phyloP scores from a whole-genome alignment of 345 rosid species.

The Eucalyptus marginata region DNA sequence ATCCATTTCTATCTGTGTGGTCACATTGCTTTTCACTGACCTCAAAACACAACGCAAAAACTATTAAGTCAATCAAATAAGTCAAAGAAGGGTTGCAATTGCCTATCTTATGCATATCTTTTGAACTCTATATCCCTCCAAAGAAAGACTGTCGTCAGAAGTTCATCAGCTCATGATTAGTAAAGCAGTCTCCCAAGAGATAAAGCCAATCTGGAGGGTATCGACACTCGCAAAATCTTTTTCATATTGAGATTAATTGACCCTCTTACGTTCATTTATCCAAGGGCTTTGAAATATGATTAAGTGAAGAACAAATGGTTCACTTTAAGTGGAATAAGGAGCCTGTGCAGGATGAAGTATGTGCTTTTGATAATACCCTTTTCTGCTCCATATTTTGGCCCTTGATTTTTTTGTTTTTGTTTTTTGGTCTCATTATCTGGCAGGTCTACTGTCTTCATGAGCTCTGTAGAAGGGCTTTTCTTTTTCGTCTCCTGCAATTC shows the following conservation, averaged over 20 bases:
- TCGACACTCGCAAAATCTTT: background rate
- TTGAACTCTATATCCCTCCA: background rate
- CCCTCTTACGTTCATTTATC: background rate
- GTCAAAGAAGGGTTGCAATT: background rate
- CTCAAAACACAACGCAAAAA: background rate
- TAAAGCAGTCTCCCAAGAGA: background rate
- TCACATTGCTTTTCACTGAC: background rate
- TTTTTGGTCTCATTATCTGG: background rate
- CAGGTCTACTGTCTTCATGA: background rate
- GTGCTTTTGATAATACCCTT: background rate
- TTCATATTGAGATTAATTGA: background rate
- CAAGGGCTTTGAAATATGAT: background rate
- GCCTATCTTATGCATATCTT: background rate
- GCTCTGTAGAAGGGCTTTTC: background rate
- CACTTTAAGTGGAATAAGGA: background rate
- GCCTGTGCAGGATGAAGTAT: background rate
- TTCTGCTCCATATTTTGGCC: background rate
- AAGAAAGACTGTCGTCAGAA: background rate
- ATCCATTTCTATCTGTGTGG: background rate
- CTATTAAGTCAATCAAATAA: background rate
- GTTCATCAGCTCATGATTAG: background rate
- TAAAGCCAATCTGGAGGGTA: background rate
- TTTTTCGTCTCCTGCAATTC: background rate
- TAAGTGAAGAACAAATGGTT: background rate
- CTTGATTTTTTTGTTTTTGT: background rate